A percentile compares a stretch with the other conserved stretches of the same genome.
Evolutionary conservation across 225 moss, liverwort and hornwort species (phyloP).

Genomic region (Marchantia polymorpha): DNA sequence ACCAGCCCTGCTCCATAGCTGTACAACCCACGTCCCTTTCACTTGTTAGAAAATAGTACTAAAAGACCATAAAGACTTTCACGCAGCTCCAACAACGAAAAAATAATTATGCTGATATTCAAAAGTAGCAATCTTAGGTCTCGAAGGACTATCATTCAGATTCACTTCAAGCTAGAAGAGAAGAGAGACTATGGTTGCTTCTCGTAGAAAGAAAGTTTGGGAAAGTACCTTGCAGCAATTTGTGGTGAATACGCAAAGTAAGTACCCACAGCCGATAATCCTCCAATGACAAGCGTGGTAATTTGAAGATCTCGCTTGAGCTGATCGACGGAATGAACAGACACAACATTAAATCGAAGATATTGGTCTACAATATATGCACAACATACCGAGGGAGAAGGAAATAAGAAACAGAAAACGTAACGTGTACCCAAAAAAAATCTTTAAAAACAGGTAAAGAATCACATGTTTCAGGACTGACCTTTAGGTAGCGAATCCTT

Average conservation of each 20-base stretch:
- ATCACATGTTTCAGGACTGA: constrained; percentile 7
- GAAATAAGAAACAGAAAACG: not conserved
- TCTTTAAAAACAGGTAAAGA: too few relatives aligned
- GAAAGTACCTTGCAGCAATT: constrained; percentile 62
- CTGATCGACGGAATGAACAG: constrained; percentile 39
- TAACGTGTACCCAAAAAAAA: too few relatives aligned
- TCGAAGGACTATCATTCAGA: too few relatives aligned
- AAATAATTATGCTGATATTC: not conserved
- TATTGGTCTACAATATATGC: not conserved
- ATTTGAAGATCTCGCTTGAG: constrained; percentile 71
- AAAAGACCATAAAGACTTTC: not conserved
- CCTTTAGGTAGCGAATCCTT: constrained; percentile 35
- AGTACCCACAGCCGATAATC: constrained; percentile 48
- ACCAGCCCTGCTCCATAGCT: constrained; percentile 81
- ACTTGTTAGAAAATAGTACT: too few relatives aligned
- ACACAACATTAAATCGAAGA: not conserved
- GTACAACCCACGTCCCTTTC: constrained; percentile 3
- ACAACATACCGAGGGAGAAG: too few relatives aligned
- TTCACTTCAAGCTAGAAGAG: too few relatives aligned
- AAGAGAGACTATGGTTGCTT: too few relatives aligned
- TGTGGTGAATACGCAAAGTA: constrained; percentile 69
- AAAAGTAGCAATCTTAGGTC: too few relatives aligned
- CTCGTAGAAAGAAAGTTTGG: too few relatives aligned
- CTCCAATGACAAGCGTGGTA: constrained; percentile 64
- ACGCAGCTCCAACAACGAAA: not conserved